Base-by-base conservation (phyloP, 23 red algal genomes). In the Pyropia yezoensis region DNA sequence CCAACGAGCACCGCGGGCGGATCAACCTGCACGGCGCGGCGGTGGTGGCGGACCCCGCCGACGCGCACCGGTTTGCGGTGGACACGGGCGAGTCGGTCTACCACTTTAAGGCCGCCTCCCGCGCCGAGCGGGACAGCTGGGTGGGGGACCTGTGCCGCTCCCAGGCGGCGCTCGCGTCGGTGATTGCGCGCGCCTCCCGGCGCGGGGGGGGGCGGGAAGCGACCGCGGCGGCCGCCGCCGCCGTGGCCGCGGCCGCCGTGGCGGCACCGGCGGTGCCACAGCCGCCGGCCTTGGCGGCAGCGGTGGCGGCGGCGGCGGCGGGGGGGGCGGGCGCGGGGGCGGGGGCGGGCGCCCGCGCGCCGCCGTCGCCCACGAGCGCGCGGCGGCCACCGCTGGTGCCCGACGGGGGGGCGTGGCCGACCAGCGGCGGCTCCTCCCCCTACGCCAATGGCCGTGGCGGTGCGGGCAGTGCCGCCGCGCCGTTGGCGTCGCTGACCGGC, bases 21-120 rank as follows among this genome's bases (percentile, higher is more conserved):
- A 96, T 96, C 61, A 89, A 84, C 25, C 57, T 96, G 71, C 91
- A 89, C 30, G 34, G 61, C 0, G 83, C 91, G 29, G 84, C 80
- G 45, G 84, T 96, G 16, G 58, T 83, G 24, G 58, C 83, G 18
- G 81, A 96, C 66, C 83, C 85, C 32, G 72, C 83, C 17, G 91
- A 96, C 56, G 29, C 18, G 51, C 62, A 65, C 47, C 77, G 84
- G n/a, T 89, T 96, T 57, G 84, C 79, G 8, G 85, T 96, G 22
- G 91, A 96, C 70, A 78, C 79, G n/a, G 91, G 86, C 13, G 70
- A 72, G 28, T 70, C 85, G 52, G 77, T 96, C 24, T 85, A 78
- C 63, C 91, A 96, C 54, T 50, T 80, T 25, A 75, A 80, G 25
- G 91, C 91, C 7, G 78, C 85, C 12, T 68, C 70, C 39, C 59